Evolutionary conservation across 2,329 filamentous ascomycete species (phyloP).

Genomic region (Arthrobotrys conoides): DNA sequence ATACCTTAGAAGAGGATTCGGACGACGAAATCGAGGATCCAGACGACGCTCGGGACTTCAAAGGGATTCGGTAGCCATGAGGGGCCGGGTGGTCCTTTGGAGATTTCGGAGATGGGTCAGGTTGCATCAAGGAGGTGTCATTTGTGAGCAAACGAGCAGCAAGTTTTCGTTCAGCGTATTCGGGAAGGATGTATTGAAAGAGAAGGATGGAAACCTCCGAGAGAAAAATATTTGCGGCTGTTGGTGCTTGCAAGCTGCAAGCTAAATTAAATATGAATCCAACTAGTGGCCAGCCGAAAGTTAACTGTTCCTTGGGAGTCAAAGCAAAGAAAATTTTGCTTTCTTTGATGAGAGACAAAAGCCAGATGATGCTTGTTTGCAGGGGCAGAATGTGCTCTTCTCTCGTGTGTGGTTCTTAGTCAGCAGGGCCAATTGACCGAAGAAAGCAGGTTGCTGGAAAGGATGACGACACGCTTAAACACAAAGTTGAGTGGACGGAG

Average conservation of each 20-base stretch:
- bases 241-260: conserved; percentile 43
- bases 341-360: conserved; percentile 20
- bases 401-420: conserved; percentile 31
- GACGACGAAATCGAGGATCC: conserved; percentile 36
- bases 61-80: conserved; percentile 54
- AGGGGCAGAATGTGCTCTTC: conserved; percentile 24
- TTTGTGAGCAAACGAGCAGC: conserved; percentile 48
- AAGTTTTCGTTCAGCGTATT: conserved; percentile 53
- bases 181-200: conserved; percentile 54
- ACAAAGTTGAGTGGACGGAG: neutral
- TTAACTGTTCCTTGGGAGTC: conserved; percentile 5
- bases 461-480: conserved; percentile 32
- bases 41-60: conserved; percentile 50
- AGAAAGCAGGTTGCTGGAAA: conserved; percentile 39
- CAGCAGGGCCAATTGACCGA: conserved; percentile 29
- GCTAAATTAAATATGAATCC: conserved; percentile 7
- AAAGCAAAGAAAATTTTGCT: conserved; percentile 24
- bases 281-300: neutral
- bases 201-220: conserved; percentile 57
- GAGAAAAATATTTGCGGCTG: conserved; percentile 54
- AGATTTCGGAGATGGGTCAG: conserved; percentile 40
- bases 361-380: conserved; percentile 28
- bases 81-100: conserved; percentile 39
- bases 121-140: conserved; percentile 58
- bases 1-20: conserved; percentile 46